Percentiles rank a stretch among this genome's conserved stretches.
These are phyloP conservation scores for Russula brevipes DNA, from an alignment of 768 basidiomycete genomes.

Conservation along the genomic window DNA sequence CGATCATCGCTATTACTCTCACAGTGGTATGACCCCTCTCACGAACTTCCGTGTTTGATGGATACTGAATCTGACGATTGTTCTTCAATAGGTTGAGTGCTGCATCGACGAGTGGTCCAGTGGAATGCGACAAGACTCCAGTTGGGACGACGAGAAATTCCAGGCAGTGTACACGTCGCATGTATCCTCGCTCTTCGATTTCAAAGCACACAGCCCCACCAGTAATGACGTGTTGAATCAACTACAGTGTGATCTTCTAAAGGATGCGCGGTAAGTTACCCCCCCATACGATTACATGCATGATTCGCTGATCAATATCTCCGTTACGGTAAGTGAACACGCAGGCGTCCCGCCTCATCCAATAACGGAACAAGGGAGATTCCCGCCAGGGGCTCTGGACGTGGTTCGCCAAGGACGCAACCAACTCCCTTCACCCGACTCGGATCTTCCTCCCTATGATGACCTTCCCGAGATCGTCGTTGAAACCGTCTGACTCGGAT, in stretches of 20 bases:
- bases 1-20: slow-evolving; percentile 8
- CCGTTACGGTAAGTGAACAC: background rate
- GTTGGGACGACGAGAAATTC: background rate
- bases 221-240: background rate
- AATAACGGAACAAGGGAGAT: background rate
- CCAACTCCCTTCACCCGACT: background rate
- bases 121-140: background rate
- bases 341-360: background rate
- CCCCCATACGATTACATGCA: background rate
- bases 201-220: background rate
- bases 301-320: background rate
- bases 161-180: background rate
- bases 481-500: background rate
- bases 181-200: background rate
- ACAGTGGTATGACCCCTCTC: slow-evolving; percentile 1
- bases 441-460: background rate
- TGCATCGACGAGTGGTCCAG: slow-evolving; percentile 15
- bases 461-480: background rate
- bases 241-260: slow-evolving; percentile 6
- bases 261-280: background rate
- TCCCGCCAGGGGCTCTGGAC: background rate
- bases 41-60: background rate
- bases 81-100: slow-evolving; percentile 4
- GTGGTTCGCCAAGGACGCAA: background rate
- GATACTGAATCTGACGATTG: background rate